Evolutionary conservation across 805 yeast species (phyloP).

Genomic region (Citeromyces nyonsensis): DNA sequence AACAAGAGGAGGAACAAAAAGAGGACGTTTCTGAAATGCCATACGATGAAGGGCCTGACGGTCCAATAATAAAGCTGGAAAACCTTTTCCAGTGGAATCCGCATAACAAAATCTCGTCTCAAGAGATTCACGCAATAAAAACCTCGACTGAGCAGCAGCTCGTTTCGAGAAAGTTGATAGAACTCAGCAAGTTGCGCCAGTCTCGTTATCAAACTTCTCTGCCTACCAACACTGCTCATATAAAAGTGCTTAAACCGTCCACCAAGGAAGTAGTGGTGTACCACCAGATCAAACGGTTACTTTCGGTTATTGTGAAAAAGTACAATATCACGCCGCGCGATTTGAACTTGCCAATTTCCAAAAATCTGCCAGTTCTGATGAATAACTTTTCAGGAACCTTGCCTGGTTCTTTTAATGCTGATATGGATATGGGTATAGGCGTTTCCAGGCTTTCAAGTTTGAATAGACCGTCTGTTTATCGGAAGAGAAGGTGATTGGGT

Average conservation of each 20-base stretch:
- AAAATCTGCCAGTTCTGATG: slow-evolving; percentile 49
- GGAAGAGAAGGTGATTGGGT: too few species aligned
- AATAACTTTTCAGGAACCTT: slow-evolving; percentile 66
- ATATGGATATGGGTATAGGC: too few species aligned
- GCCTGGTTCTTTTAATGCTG: slow-evolving; percentile 52
- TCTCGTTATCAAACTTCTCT: slow-evolving; percentile 16
- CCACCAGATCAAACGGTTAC: slow-evolving; percentile 23
- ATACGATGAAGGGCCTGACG: slow-evolving; percentile 3
- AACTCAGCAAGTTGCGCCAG: slow-evolving; percentile 34
- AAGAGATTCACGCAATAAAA: slow-evolving; percentile 10
- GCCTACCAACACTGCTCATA: slow-evolving; percentile 4
- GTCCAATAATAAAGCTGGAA: slow-evolving; percentile 10
- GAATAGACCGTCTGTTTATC: too few species aligned
- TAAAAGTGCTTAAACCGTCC: slow-evolving; percentile 19
- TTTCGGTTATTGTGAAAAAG: slow-evolving; percentile 20
- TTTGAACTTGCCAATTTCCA: slow-evolving; percentile 18
- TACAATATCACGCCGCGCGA: slow-evolving; percentile 14
- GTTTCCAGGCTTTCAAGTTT: too few species aligned
- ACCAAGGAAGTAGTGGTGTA: slow-evolving; percentile 24
- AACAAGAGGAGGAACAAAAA: slow-evolving; percentile 1
- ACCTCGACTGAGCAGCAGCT: slow-evolving; percentile 14
- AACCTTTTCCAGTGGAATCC: slow-evolving; percentile 12
- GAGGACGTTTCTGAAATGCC: slow-evolving; percentile 3
- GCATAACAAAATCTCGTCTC: slow-evolving; percentile 9
- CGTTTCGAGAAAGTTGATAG: slow-evolving; percentile 26